These are phyloP conservation scores for Melaleuca alternifolia DNA, from an alignment of 345 rosid genomes.

Conservation along the genomic window DNA sequence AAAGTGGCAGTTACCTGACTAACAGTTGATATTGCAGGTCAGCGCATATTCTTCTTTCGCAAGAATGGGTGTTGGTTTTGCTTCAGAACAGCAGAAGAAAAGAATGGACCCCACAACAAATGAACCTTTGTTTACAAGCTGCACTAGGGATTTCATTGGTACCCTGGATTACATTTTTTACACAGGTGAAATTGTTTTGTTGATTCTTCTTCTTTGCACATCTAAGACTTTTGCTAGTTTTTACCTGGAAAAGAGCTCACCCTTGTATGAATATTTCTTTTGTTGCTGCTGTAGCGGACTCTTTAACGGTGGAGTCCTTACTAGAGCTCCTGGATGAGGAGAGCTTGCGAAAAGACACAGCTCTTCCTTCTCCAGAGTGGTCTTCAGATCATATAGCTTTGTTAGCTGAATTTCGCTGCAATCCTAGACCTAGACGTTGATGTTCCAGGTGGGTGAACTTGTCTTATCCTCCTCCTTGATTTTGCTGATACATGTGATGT, in stretches of 20 bases:
- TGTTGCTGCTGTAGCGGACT: constrained; percentile 60
- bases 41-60: constrained; percentile 92
- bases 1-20: neutral
- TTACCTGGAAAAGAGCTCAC: neutral
- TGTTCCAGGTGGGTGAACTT: constrained; percentile 9
- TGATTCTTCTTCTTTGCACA: neutral
- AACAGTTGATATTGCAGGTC: constrained; percentile 38
- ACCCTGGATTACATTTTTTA: constrained; percentile 92
- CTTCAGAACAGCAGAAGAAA: constrained; percentile 67
- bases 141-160: constrained; percentile 85
- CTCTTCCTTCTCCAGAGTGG: constrained; percentile 99
- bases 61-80: constrained; percentile 46
- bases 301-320: constrained; percentile 75
- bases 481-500: neutral
- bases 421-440: constrained; percentile 86
- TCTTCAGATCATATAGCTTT: constrained; percentile 98
- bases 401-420: constrained; percentile 86
- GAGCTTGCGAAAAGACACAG: constrained; percentile 89
- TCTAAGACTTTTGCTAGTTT: neutral
- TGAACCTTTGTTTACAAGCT: constrained; percentile 91
- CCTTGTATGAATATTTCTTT: neutral
- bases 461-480: neutral
- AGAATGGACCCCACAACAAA: constrained; percentile 78
- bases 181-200: constrained; percentile 46
- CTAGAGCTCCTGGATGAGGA: constrained; percentile 97